phyloP scores from a whole-genome alignment of 2,329 filamentous ascomycete species.

The Penicillium brasilianum region DNA sequence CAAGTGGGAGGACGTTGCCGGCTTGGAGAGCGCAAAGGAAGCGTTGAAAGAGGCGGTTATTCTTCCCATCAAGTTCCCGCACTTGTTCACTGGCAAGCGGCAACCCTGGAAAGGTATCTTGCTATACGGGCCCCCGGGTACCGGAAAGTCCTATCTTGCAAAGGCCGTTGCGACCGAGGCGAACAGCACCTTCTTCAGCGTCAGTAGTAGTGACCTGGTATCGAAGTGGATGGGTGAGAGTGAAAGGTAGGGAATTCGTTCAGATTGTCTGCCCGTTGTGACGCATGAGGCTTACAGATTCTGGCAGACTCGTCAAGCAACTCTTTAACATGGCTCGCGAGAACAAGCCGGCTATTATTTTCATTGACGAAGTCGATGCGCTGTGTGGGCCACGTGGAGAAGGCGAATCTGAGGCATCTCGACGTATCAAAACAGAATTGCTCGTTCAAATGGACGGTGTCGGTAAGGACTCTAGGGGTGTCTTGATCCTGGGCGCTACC shows the following conservation, averaged over 20 bases:
- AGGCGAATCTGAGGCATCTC: conserved; percentile 95
- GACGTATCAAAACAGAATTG: conserved; percentile 97
- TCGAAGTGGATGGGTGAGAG: conserved; percentile 99
- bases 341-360: conserved; percentile 97
- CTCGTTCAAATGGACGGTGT: conserved; percentile 99
- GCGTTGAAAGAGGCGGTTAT: conserved; percentile 97
- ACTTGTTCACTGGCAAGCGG: conserved; percentile 92
- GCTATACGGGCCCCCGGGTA: conserved; percentile 93
- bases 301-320: conserved; percentile 81
- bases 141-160: conserved; percentile 95
- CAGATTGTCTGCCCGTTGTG: not conserved
- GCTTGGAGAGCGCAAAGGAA: conserved; percentile 91
- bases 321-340: conserved; percentile 98
- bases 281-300: conserved; percentile 17
- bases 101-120: conserved; percentile 99
- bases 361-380: conserved; percentile 97
- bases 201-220: conserved; percentile 94
- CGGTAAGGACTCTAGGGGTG: conserved; percentile 90
- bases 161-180: conserved; percentile 98
- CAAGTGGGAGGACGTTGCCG: conserved; percentile 97
- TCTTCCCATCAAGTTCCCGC: conserved; percentile 96
- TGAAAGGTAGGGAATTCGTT: conserved; percentile 71
- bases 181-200: conserved; percentile 98
- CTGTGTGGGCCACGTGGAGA: conserved; percentile 91
- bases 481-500: conserved; percentile 92